Base-by-base conservation (phyloP, 768 basidiomycete species). In the Pholiota conissans region DNA sequence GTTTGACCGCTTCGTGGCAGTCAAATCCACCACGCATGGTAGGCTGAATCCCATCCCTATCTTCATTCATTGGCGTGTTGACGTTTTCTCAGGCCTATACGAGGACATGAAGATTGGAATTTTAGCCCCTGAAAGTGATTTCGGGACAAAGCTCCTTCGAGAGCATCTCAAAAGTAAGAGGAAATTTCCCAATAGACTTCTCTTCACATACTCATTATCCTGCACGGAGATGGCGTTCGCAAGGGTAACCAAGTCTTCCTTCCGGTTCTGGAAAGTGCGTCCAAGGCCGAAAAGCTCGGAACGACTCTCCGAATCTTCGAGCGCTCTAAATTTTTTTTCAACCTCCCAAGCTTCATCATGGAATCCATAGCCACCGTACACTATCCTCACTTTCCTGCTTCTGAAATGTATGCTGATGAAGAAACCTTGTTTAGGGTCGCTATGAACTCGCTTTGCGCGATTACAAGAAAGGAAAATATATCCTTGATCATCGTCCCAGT, bases 271-370 rank as follows among this genome's bases (percentile, higher is more conserved):
- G 96, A 98, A 68, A 97, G 95, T 57, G 86, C 94, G 3, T 87
- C 92, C 42, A 98, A 98, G 67, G 94, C 95, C 9, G 86, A 92
- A 64, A 92, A 95, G 69, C 76, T 98, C 4, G 86, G 93, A 34
- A 91, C 90, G 0, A 97, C 96, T 0, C 82, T 98, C 7, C 87
- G 91, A 22, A 90, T 98, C 13, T 98, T 99, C 63, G 95, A 98
- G 65, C 84, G 94, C n/a, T 95, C 93, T 47, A 95, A 94, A 65
- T 99, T 98, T 80, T 93, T 98, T 73, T 98, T 98, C 82, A 98
- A 96, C 67, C 82, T 99, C 10, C 96, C 97, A 0, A 89, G 91
- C 34, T 88, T 89, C 50, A 84, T 99, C 24, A 81, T 93, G 27
- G 95, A 96, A 67, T 89, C 84, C 11, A 90, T 98, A 35, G 90